Conservation (phyloP, 441 rosid species). For the Erysimum cheiri region DNA sequence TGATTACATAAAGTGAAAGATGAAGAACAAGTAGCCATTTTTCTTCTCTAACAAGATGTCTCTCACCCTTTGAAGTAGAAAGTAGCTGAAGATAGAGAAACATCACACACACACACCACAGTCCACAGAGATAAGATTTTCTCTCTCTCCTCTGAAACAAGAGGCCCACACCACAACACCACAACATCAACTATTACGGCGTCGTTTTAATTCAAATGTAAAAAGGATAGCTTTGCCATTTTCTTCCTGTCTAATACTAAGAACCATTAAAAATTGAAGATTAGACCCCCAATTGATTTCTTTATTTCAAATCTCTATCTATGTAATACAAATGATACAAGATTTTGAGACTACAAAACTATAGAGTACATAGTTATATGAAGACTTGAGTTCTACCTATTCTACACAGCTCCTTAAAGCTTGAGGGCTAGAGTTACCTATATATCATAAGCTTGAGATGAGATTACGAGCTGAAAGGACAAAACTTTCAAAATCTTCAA, state of each 20-base stretch:
- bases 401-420: constrained; percentile 30
- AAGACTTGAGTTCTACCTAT: constrained; percentile 20
- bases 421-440: constrained; percentile 26
- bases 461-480: constrained; percentile 21
- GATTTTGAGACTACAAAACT: constrained; percentile 22
- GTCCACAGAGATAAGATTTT: constrained; percentile 26
- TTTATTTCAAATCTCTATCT: background rate
- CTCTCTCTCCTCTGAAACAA: background rate
- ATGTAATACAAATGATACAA: constrained; percentile 30
- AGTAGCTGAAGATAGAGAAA: background rate
- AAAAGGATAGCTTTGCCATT: background rate
- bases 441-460: constrained; percentile 24
- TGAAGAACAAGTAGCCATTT: constrained; percentile 54
- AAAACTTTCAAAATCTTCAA: constrained; percentile 33
- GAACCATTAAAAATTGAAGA: background rate
- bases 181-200: background rate
- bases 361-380: constrained; percentile 34
- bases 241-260: constrained; percentile 1
- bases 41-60: constrained; percentile 8
- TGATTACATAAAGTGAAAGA: constrained; percentile 58
- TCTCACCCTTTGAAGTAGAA: constrained; percentile 10
- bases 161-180: constrained; percentile 5
- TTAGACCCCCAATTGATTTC: background rate
- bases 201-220: background rate
- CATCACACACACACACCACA: constrained; percentile 7